Evolutionary conservation across 306 rosid genomes (phyloP).

Genomic region (Prinsepia uniflora): DNA sequence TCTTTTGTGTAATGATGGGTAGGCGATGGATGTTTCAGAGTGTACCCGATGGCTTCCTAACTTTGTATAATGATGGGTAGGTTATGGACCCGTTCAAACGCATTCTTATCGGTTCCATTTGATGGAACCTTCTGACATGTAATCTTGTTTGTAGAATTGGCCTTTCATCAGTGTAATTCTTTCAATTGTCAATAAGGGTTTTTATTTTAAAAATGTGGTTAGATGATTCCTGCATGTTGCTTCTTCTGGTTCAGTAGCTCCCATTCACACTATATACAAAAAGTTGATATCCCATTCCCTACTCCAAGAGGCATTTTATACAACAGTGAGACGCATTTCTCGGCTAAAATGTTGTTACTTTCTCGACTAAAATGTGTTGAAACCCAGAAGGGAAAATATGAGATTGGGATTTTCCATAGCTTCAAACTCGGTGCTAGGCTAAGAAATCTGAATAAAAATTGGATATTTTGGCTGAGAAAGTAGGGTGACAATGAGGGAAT

Average conservation of each 20-base stretch:
- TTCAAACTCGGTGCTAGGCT: slow-evolving; percentile 31
- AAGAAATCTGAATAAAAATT: slow-evolving; percentile 20
- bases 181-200: not conserved
- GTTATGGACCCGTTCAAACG: not conserved
- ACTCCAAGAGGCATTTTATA: slow-evolving; percentile 23
- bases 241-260: not conserved
- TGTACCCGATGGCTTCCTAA: not conserved
- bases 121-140: slow-evolving; percentile 8
- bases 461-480: slow-evolving; percentile 19
- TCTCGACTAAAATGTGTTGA: too few relatives aligned
- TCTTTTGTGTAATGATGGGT: slow-evolving; percentile 7
- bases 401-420: slow-evolving; percentile 22
- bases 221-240: not conserved
- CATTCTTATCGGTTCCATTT: not conserved
- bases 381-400: slow-evolving; percentile 18
- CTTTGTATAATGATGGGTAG: slow-evolving; percentile 7
- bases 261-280: not conserved
- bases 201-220: not conserved
- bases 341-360: slow-evolving; percentile 11
- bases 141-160: slow-evolving; percentile 15
- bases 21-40: not conserved
- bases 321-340: slow-evolving; percentile 19
- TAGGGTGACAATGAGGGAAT: slow-evolving; percentile 18
- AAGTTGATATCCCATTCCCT: too few relatives aligned
- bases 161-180: slow-evolving; percentile 11